Conservation (phyloP, 768 basidiomycete species). For the Boletellus emodensis region DNA sequence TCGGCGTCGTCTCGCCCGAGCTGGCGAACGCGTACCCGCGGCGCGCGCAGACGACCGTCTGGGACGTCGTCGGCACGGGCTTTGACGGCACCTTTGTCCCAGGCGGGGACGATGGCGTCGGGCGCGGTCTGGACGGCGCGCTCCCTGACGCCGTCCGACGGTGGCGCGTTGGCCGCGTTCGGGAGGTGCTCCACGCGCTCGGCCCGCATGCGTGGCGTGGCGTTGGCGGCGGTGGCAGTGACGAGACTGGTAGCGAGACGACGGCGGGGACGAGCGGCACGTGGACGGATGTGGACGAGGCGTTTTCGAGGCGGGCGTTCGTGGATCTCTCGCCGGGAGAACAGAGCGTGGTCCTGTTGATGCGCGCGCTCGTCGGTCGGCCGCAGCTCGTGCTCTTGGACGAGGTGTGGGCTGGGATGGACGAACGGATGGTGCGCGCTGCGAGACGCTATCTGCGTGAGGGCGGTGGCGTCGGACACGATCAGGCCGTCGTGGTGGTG, state of each 20-base stretch:
- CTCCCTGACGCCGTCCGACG: conserved; percentile 32
- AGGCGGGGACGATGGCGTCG: conserved; percentile 40
- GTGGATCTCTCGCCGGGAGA: conserved; percentile 64
- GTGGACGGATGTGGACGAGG: conserved; percentile 22
- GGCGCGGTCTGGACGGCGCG: conserved; percentile 39
- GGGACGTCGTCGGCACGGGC: conserved; percentile 82
- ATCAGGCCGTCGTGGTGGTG: conserved; percentile 80
- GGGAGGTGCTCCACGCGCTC: conserved; percentile 61
- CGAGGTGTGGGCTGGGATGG: conserved; percentile 94
- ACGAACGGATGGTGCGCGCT: conserved; percentile 64
- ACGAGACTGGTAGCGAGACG: no score
- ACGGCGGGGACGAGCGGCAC: background rate
- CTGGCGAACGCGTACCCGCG: conserved; percentile 88
- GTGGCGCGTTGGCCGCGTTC: conserved; percentile 42
- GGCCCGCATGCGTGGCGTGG: conserved; percentile 49
- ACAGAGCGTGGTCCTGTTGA: conserved; percentile 77
- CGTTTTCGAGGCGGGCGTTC: conserved; percentile 53
- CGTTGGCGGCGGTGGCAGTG: background rate
- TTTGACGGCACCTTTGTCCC: conserved; percentile 83
- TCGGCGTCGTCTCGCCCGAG: conserved; percentile 86
- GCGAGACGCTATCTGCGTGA: conserved; percentile 60
- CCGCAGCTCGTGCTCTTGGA: conserved; percentile 81
- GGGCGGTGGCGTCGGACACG: conserved; percentile 39
- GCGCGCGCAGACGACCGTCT: conserved; percentile 59
- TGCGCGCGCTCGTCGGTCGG: conserved; percentile 77